Percentiles rank a stretch among this genome's conserved stretches.
Conservation (phyloP, 2,329 filamentous ascomycete genomes). For the Tothia fuscella region DNA sequence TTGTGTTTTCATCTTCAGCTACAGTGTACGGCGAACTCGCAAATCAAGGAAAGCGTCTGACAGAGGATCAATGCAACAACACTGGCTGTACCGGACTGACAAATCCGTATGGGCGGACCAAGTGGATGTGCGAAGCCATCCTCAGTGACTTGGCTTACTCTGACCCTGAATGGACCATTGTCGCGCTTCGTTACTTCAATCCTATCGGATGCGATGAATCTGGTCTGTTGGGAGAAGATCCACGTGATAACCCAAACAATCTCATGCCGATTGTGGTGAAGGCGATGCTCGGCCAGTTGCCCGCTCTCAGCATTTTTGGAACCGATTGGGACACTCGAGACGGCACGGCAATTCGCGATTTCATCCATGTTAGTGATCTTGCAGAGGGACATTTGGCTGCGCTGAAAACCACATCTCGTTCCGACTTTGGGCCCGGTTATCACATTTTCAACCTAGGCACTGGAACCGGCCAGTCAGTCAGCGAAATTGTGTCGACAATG, state of each 20-base stretch:
- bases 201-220: conserved; percentile 54
- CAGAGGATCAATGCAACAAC: conserved; percentile 36
- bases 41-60: conserved; percentile 35
- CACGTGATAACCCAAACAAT: conserved; percentile 49
- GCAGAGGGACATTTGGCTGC: conserved; percentile 53
- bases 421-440: conserved; percentile 23
- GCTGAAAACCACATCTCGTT: conserved; percentile 28
- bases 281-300: conserved; percentile 43
- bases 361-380: conserved; percentile 55
- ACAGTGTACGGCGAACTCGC: conserved; percentile 48
- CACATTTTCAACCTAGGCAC: conserved; percentile 32
- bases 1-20: conserved; percentile 57
- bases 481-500: conserved; percentile 29
- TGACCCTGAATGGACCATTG: conserved; percentile 50
- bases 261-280: conserved; percentile 52
- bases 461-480: conserved; percentile 30
- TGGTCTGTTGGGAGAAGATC: conserved; percentile 52
- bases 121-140: conserved; percentile 57
- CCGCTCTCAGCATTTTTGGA: conserved; percentile 49
- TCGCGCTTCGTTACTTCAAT: conserved; percentile 55
- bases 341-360: conserved; percentile 55
- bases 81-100: conserved; percentile 46
- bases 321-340: conserved; percentile 54
- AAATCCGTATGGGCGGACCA: conserved; percentile 54
- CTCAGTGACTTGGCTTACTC: conserved; percentile 48